Conservation (phyloP, 2,329 filamentous ascomycete species). For the Ceratocystis diversiconidia region DNA sequence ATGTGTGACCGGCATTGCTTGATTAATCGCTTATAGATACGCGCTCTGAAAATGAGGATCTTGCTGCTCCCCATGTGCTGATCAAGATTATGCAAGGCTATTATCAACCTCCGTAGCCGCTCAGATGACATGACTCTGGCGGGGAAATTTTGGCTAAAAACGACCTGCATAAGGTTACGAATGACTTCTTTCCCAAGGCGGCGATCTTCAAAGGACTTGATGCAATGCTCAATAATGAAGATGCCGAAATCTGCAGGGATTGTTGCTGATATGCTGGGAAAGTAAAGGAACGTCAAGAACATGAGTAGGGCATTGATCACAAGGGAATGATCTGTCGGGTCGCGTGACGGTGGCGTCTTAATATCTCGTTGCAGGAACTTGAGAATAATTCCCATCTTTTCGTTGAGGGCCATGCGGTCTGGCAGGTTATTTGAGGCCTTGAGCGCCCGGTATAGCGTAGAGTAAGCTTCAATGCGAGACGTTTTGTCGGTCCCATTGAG, state of each 20-base stretch:
- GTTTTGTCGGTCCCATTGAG: slow-evolving; percentile 60
- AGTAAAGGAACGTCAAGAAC: slow-evolving; percentile 61
- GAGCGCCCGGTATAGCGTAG: slow-evolving; percentile 59
- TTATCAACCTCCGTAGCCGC: slow-evolving; percentile 56
- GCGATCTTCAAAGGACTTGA: slow-evolving; percentile 55
- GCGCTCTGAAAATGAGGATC: slow-evolving; percentile 60
- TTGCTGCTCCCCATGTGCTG: slow-evolving; percentile 65
- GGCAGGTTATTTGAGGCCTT: slow-evolving; percentile 73
- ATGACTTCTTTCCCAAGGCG: slow-evolving; percentile 61
- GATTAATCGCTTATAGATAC: slow-evolving; percentile 65
- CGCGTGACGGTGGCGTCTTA: slow-evolving; percentile 41
- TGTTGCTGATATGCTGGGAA: slow-evolving; percentile 52
- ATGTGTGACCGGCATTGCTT: slow-evolving; percentile 58
- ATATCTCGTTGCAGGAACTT: slow-evolving; percentile 79
- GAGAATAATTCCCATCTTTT: slow-evolving; percentile 62
- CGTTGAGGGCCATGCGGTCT: slow-evolving; percentile 54
- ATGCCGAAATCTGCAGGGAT: slow-evolving; percentile 65
- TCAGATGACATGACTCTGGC: slow-evolving; percentile 58
- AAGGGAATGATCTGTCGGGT: slow-evolving; percentile 51
- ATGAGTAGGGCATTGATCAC: slow-evolving; percentile 66
- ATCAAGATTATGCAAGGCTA: slow-evolving; percentile 57
- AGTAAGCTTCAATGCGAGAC: slow-evolving; percentile 72
- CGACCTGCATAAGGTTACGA: slow-evolving; percentile 64
- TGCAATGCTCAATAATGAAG: slow-evolving; percentile 69
- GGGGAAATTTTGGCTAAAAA: slow-evolving; percentile 68